Base-by-base conservation (phyloP, 805 yeast species). In the Yamadazyma phyllophila region DNA sequence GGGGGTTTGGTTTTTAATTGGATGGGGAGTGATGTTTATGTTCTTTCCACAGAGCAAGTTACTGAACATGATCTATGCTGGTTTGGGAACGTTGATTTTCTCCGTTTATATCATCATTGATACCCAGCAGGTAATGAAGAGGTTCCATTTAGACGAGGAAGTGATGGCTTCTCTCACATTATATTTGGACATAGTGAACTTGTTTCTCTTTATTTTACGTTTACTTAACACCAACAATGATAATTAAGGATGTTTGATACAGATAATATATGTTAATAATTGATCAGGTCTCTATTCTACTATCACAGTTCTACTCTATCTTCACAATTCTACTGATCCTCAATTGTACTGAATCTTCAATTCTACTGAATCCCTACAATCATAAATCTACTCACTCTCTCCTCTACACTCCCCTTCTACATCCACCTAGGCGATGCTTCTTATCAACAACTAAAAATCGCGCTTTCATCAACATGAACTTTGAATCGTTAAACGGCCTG, bases 131-230 rank as follows among this genome's bases (percentile, higher is more conserved):
- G 79, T 89, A 45, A 76, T 89, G 81, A 81, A 84, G 59, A 81
- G 80, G 46, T 81, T 74, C 54, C 84, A 83, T 57, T 82, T 89
- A 36, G 96, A 89, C 54, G 96, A 90, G 54, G 96, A 88, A 58
- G 77, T 89, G n/a, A 76, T 81, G 33, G 92, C 95, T 42, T 81
- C 92, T 12, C 81, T 90, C 59, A 69, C 80, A 54, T 74, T 90
- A 50, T 89, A 90, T 62, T 74, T 89, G 71, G 97, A 89, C 61
- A 78, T 88, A 39, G 72, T 90, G 65, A 89, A 89, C 66, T 73
- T 89, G 66, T 90, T 89, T 70, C 62, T 89, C 52, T 81, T 80
- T 65, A 82, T 90, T 49, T 74, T 89, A 60, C 73, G 95, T 10
- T 24, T 51, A 7, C 43, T 51, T n/a, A 44, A 48, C 40, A 47